Base-by-base conservation (phyloP, 1,139 yeast genomes). In the Casaregolazyma suthepensis region DNA sequence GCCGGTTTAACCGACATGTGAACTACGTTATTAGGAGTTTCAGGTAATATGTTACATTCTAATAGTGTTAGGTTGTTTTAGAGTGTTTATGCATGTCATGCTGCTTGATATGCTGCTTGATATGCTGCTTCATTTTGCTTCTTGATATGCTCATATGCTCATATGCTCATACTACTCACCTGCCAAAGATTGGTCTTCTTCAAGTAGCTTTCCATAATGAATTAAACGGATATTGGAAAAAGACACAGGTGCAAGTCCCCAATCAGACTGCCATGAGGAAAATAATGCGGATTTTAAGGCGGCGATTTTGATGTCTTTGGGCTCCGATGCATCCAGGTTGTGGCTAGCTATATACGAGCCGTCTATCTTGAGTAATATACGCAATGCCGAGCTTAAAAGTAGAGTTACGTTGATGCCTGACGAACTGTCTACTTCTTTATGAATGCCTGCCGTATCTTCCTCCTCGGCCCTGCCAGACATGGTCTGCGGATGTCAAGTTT, bases 1-100 rank as follows among this genome's bases (percentile, higher is more conserved):
- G 64, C 66, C 3, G 69, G 69, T 46, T 60, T 59, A 23, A 66
- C 63, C n/a, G 67, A 62, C 52, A 65, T 52, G 55, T 66, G 69
- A 22, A 66, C 57, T 9, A 66, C 66, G 42, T 62, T 62, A 45
- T 60, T 59, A 6, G 61, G 50, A 38, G 57, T 52, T 12, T 55
- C 52, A 5, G 57, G 40, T 10, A 54, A 43, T 31, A 65, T 52
- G 6, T 52, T 54, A 50, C 59, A 62, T 20, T 62, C 61, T 44
- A 42, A 29, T n/a, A 45, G n/a, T 1, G 48, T 23, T 46, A 46
- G 50, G 15, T 26, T 46, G n/a, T n/a, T n/a, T n/a, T n/a, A n/a
- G n/a, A n/a, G n/a, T n/a, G n/a, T n/a, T n/a, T n/a, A n/a, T n/a
- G n/a, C n/a, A n/a, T n/a, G n/a, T n/a, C n/a, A n/a, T n/a, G n/a